Percentiles rank a stretch among this genome's conserved stretches.
phyloP scores from a whole-genome alignment of 1,284 basidiomycete species.

The Cystobasidium sp. region DNA sequence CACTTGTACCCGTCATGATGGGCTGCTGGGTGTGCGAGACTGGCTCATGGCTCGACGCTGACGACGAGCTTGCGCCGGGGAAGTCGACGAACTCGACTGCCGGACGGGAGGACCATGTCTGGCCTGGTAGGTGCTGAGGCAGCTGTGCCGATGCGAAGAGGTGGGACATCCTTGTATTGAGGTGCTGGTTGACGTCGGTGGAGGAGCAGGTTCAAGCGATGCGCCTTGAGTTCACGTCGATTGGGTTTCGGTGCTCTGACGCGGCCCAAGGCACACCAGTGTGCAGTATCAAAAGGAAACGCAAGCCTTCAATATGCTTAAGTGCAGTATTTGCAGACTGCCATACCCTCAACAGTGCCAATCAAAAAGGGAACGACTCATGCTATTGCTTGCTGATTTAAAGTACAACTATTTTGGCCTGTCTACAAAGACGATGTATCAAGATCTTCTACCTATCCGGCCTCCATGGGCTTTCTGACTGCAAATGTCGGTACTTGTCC shows the following conservation, averaged over 20 bases:
- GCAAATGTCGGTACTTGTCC: conserved; percentile 29
- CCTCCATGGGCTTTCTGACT: conserved; percentile 15
- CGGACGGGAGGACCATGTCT: conserved; percentile 38
- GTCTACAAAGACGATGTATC: background rate
- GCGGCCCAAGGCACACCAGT: background rate
- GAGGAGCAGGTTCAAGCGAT: background rate
- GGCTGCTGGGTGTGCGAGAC: conserved; percentile 64
- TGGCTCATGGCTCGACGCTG: conserved; percentile 27
- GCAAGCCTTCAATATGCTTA: background rate
- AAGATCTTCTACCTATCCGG: conserved; percentile 6
- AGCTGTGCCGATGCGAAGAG: conserved; percentile 13
- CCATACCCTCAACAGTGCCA: too few relatives aligned
- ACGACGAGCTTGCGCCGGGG: conserved; percentile 26
- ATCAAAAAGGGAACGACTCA: background rate
- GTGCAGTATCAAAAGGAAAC: background rate
- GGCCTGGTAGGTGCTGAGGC: conserved; percentile 35
- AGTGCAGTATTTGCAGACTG: too few relatives aligned
- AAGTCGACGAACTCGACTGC: conserved; percentile 25
- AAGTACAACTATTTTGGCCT: background rate
- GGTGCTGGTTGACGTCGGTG: background rate
- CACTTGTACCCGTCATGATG: conserved; percentile 94
- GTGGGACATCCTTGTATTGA: conserved; percentile 20
- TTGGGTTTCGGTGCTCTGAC: conserved; percentile 15
- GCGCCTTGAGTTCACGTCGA: background rate
- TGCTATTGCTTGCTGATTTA: background rate